phyloP scores from a whole-genome alignment of 2,329 filamentous ascomycete species.

The Pochonia chlamydosporia region DNA sequence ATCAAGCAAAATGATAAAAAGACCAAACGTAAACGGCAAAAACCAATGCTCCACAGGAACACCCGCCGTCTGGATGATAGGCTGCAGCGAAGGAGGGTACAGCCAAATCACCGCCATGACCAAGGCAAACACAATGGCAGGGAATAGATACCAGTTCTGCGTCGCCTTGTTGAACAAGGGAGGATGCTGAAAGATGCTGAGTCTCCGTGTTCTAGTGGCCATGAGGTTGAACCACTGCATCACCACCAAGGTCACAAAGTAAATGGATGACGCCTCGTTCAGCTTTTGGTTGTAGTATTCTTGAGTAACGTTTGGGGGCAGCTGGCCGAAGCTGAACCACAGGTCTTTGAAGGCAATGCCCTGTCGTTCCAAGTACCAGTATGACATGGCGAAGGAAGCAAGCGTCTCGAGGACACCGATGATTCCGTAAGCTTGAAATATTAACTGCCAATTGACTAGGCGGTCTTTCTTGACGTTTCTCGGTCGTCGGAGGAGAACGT shows the following conservation, averaged over 20 bases:
- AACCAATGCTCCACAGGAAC: constrained; percentile 74
- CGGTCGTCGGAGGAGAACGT: constrained; percentile 64
- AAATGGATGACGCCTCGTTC: constrained; percentile 65
- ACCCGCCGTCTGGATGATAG: constrained; percentile 50
- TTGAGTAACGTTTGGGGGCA: constrained; percentile 43
- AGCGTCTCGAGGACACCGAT: constrained; percentile 60
- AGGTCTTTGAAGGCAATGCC: constrained; percentile 60
- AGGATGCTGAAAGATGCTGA: constrained; percentile 67
- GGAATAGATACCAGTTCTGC: constrained; percentile 64
- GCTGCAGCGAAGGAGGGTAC: constrained; percentile 62
- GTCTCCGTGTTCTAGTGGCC: constrained; percentile 58
- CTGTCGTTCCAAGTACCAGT: constrained; percentile 56
- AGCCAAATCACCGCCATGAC: constrained; percentile 64
- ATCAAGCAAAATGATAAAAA: constrained; percentile 53
- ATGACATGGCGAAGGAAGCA: constrained; percentile 58
- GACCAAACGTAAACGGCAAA: constrained; percentile 65
- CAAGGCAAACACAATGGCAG: constrained; percentile 63
- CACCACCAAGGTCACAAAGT: constrained; percentile 75
- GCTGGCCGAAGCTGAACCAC: constrained; percentile 62
- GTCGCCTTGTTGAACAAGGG: constrained; percentile 60
- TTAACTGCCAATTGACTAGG: constrained; percentile 67
- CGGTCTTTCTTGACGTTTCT: constrained; percentile 63
- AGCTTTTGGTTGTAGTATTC: constrained; percentile 50
- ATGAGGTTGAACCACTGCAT: constrained; percentile 79
- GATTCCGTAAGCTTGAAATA: constrained; percentile 67